Evolutionary conservation across 768 basidiomycete genomes (phyloP), one percentile per base, ranked within the genome.

Genomic region (Chalciporus chontae): DNA sequence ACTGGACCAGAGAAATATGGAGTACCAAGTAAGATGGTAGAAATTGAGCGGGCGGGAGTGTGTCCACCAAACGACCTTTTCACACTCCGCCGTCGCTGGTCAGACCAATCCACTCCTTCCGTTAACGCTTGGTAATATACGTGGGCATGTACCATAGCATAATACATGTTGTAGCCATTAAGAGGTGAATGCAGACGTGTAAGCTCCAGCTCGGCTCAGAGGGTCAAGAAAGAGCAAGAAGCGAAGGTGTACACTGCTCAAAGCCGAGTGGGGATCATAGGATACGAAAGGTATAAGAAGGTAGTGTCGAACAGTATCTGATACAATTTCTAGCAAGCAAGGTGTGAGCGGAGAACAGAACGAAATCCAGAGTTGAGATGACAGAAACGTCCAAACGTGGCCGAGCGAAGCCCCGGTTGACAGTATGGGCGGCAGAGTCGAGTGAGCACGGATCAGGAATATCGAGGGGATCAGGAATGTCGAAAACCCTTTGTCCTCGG

Each of bases 11-110:
- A 53, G 56, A 64, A 68, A 68, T 68, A 69, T 41, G 64, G 54
- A 57, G 68, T 58, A 66, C 68, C 68, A 68, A 69, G 66, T 68
- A 68, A 69, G 66, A 61, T 70, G 68, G 52, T 64, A 67, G 59
- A 58, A 67, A 62, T 44, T 59, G 54, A 44, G 60, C 54, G 58
- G 68, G 58, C 66, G 67, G 55, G 66, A 68, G 53, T 55, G 51
- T 2, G 58, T 53, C 65, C 48, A 53, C 53, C 63, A 65, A 61
- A 56, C 55, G 39, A 24, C 15, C 46, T 62, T 68, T 68, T 68
- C 62, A 69, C 48, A 70, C 67, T 68, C 67, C 67, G 67, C 68
- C 44, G 32, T 15, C 24, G n/a, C n/a, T 40, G 43, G 44, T n/a
- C n/a, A n/a, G n/a, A n/a, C n/a, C n/a, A n/a, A n/a, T n/a, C n/a